Evolutionary conservation across 2,329 filamentous ascomycete species (phyloP).

Genomic region (Fusarium sp.): DNA sequence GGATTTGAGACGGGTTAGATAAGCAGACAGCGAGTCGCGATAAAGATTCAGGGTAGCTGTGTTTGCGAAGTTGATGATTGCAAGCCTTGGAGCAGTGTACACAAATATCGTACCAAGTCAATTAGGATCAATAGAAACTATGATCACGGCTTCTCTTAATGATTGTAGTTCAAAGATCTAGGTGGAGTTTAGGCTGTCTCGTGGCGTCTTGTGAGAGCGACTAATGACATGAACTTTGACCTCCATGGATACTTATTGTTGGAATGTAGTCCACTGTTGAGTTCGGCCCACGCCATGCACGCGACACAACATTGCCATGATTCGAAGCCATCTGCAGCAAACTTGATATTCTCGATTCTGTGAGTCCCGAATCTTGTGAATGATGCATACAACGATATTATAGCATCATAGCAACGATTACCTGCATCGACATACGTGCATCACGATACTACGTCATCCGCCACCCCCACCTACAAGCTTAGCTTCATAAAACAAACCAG

Average conservation of each 20-base stretch:
- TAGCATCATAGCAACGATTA: conserved; percentile 12
- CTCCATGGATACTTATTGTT: no score
- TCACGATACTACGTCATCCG: conserved; percentile 22
- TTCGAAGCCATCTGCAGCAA: fast-evolving
- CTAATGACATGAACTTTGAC: fast-evolving
- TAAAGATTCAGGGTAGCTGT: background rate
- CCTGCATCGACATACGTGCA: background rate
- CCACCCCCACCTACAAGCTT: conserved; percentile 13
- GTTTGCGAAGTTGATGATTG: fast-evolving
- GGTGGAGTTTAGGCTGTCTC: fast-evolving
- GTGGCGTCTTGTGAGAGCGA: fast-evolving
- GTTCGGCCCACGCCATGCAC: fast-evolving
- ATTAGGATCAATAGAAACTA: fast-evolving
- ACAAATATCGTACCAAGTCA: background rate
- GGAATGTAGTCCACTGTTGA: no score
- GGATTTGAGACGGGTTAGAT: background rate
- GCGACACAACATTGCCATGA: fast-evolving
- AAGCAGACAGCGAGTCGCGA: background rate
- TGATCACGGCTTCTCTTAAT: no score
- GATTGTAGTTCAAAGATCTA: no score
- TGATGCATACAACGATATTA: background rate
- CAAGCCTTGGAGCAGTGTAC: fast-evolving
- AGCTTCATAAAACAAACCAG: conserved; percentile 14
- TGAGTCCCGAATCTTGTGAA: background rate
- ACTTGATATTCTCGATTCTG: background rate